Evolutionary conservation across 2,329 filamentous ascomycete genomes (phyloP).

Genomic region (Fusarium kyushuense): DNA sequence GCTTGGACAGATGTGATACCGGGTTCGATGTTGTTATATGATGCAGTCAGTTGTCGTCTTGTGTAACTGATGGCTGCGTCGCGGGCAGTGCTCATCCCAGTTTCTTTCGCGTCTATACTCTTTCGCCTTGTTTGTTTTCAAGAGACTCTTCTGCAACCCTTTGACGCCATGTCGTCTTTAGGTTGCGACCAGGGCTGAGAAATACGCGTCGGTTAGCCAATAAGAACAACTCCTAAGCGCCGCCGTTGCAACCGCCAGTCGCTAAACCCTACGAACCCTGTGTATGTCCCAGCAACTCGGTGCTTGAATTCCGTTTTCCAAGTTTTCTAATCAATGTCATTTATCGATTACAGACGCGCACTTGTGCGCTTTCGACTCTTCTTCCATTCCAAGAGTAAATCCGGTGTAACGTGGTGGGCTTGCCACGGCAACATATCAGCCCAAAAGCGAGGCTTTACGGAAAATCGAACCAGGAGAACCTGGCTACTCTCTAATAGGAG

Average conservation of each 20-base stretch:
- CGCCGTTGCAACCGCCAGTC: slow-evolving; percentile 47
- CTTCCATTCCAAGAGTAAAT: slow-evolving; percentile 1
- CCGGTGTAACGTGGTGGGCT: slow-evolving; percentile 10
- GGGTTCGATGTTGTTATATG: background rate
- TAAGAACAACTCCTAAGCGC: slow-evolving; percentile 48
- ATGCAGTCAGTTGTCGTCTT: background rate
- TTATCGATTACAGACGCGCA: slow-evolving; percentile 24
- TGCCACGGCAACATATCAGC: background rate
- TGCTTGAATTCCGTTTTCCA: slow-evolving; percentile 22
- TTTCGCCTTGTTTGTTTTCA: slow-evolving; percentile 1
- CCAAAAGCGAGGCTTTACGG: slow-evolving; percentile 1
- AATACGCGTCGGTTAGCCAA: slow-evolving; percentile 42
- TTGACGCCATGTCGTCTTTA: slow-evolving; percentile 41
- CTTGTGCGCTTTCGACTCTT: slow-evolving; percentile 20
- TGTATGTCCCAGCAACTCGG: slow-evolving; percentile 37
- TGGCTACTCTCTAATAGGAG: slow-evolving; percentile 1
- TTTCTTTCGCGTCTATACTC: slow-evolving; percentile 7
- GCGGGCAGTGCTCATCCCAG: background rate
- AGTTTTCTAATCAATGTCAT: slow-evolving; percentile 35
- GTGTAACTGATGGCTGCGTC: background rate
- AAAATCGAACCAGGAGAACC: slow-evolving; percentile 22
- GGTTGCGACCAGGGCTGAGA: slow-evolving; percentile 44
- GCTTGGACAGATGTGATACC: background rate
- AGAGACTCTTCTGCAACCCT: slow-evolving; percentile 5
- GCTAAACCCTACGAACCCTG: slow-evolving; percentile 43